Evolutionary conservation across 768 basidiomycete species (phyloP), one percentile per base, ranked within the genome.

Genomic region (Kwoniella pini): DNA sequence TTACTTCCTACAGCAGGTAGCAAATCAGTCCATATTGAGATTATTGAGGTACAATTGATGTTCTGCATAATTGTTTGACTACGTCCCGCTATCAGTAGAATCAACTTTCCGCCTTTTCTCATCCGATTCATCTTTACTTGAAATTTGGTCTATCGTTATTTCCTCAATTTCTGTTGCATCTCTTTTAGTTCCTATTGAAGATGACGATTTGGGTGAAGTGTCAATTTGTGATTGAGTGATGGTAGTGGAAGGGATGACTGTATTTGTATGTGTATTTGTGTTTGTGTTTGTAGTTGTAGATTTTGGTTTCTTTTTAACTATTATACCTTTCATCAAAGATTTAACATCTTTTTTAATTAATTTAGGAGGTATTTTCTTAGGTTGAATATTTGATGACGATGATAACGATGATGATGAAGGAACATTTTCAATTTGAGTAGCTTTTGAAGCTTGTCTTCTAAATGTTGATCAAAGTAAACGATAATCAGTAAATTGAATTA

Each of bases 301-400:
- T 36, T 71, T 74, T 4, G 72, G 63, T 45, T 77, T 78, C 71
- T 77, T 78, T 66, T 74, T 75, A 27, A 78, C 75, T 7, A 76
- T 71, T 10, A 77, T 64, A 12, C 77, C 77, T 51, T 77, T 78
- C 57, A 78, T 55, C 38, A 78, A 55, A 4, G 62, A 65, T 57
- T 76, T 76, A 36, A 78, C 71, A 33, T 75, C 70, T 54, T 74
- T 76, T 65, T 71, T 74, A 39, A 69, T 64, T 24, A 71, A 54
- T 64, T 72, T 76, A 4, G 54, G 57, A 10, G 69, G 63, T n/a
- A 67, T 22, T 26, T 54, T 65, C 51, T 65, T 63, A 10, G 60
- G 40, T 11, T 59, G 26, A 26, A 39, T 38, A 1, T 68, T 27
- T 31, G 58, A 46, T 10, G 54, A 38, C 12, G 60, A 45, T 2